A percentile compares a stretch with the other conserved stretches of the same genome.
These are phyloP conservation scores for Sungouiozyma intestinalis DNA, from an alignment of 805 yeast species.

Conservation along the genomic window DNA sequence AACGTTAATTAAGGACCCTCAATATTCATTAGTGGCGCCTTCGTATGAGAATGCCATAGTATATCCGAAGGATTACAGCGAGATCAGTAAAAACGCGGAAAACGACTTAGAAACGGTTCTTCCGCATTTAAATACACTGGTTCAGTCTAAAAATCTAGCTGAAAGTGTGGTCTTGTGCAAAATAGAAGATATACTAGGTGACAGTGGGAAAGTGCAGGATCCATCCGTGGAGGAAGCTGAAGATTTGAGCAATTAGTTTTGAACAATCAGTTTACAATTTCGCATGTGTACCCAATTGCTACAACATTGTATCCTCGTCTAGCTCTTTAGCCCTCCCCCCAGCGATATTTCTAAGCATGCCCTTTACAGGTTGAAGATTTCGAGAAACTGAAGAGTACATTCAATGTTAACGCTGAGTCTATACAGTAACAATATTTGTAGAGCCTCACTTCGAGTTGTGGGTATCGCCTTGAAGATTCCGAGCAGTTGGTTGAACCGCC, in stretches of 20 bases:
- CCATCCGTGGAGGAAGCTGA: neutral
- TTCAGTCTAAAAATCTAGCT: slow-evolving; percentile 18
- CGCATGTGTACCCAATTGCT: neutral
- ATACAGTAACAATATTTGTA: neutral
- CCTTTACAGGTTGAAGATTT: too few species aligned
- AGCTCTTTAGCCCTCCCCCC: too few species aligned
- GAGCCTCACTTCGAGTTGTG: too few species aligned
- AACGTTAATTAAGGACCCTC: slow-evolving; percentile 22
- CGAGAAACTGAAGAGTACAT: neutral
- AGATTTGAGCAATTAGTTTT: too few species aligned
- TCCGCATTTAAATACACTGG: slow-evolving; percentile 23
- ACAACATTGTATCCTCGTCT: too few species aligned
- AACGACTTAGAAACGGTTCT: slow-evolving; percentile 34
- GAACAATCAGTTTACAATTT: too few species aligned
- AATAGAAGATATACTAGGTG: slow-evolving; percentile 9
- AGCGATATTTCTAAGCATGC: too few species aligned
- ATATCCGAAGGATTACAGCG: slow-evolving; percentile 28
- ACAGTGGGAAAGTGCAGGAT: neutral
- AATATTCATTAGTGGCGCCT: slow-evolving; percentile 8
- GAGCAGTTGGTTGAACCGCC: too few species aligned
- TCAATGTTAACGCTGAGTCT: neutral
- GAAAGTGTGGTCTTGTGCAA: slow-evolving; percentile 16
- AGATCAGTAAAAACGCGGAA: slow-evolving; percentile 32
- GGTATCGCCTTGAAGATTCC: too few species aligned
- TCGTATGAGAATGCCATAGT: slow-evolving; percentile 9